Conservation (phyloP, 2,329 filamentous ascomycete species). For the Pseudogymnoascus sp. region DNA sequence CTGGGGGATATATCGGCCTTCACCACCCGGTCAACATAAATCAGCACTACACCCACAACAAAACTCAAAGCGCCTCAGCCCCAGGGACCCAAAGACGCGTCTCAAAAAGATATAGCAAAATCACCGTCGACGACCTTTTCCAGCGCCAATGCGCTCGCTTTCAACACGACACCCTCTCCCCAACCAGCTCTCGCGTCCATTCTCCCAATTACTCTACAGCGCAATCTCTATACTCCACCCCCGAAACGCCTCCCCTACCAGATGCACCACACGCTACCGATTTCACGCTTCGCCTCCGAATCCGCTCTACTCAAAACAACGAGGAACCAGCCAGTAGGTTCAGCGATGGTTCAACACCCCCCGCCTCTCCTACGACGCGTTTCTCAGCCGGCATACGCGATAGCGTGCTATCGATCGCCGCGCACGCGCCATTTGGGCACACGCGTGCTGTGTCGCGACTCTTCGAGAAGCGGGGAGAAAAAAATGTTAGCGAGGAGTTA, state of each 20-base stretch:
- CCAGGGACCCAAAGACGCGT: background rate
- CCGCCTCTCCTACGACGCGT: background rate
- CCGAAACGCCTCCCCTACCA: background rate
- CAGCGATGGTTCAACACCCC: background rate
- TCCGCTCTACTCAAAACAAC: background rate
- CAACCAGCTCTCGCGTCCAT: background rate
- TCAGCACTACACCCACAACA: background rate
- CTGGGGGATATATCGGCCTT: background rate
- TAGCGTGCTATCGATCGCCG: background rate
- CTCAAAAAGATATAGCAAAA: background rate
- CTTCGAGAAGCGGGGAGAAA: background rate
- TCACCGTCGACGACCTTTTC: background rate
- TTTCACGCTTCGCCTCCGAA: background rate
- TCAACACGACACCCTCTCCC: background rate
- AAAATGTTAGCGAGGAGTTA: background rate
- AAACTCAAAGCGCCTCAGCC: background rate
- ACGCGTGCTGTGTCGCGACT: background rate
- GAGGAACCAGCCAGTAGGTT: background rate
- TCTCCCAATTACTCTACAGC: background rate
- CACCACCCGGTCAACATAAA: background rate
- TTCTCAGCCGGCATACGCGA: background rate
- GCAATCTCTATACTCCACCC: background rate
- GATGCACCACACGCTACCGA: background rate
- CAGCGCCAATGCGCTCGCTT: background rate
- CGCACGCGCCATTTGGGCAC: background rate